Percentiles rank a stretch among this genome's conserved stretches.
phyloP scores from a whole-genome alignment of 139 green algal species.

The Tetradesmus lagerheimii region DNA sequence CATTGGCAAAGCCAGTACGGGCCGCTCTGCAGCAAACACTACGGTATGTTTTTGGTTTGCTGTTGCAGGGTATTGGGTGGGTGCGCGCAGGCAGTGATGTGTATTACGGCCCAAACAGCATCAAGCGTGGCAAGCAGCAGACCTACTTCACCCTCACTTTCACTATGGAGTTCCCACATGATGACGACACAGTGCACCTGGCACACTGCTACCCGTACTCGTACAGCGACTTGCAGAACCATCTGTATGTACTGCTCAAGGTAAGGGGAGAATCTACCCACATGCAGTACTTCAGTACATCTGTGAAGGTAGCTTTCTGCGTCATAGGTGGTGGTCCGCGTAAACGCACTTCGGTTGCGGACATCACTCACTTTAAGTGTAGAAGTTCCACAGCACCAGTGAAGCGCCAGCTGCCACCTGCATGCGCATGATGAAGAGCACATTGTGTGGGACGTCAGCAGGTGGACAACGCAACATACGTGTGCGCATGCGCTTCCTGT shows the following conservation, averaged over 20 bases:
- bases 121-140: conserved; percentile 43
- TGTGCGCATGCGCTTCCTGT: neutral
- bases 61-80: conserved; percentile 51
- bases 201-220: conserved; percentile 82
- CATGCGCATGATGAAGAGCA: no score
- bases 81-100: conserved; percentile 49
- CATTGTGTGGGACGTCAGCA: no score
- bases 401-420: no score
- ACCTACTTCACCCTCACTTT: conserved; percentile 76
- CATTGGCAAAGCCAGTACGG: no score
- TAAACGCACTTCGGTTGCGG: no score
- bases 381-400: no score
- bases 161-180: conserved; percentile 52
- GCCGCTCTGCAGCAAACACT: neutral
- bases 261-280: neutral
- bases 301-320: no score
- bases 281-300: neutral
- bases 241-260: conserved; percentile 48
- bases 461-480: no score
- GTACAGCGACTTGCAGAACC: conserved; percentile 76
- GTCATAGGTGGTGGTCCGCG: no score
- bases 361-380: no score
- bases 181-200: conserved; percentile 70
- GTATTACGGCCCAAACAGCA: conserved; percentile 64
- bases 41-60: neutral